Evolutionary conservation across 257 asterid species (phyloP), one percentile per base, ranked within the genome.

Genomic region (Haberlea rhodopensis): DNA sequence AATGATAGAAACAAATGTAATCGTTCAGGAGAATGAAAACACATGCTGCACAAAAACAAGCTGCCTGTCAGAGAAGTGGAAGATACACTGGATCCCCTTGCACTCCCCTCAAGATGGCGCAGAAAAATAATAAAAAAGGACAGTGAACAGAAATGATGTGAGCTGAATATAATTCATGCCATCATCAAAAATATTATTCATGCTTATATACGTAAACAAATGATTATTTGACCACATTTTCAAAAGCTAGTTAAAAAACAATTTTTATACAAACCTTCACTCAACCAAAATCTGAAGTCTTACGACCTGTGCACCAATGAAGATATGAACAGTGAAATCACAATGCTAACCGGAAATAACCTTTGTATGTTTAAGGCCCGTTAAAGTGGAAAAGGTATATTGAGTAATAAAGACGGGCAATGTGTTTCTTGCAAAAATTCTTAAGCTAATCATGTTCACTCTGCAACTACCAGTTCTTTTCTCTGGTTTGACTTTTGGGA

Each of bases 41-140:
- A 56, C 52, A 55, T 21, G 15, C 37, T 46, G 45, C 68, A 51
- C 5, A 20, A 31, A 45, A n/a, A 48, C 48, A 31, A 37, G 61
- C 8, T 21, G 49, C 26, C 31, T 18, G 54, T 24, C 48, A 45
- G 49, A 60, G 53, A 67, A 51, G 54, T 9, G 29, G 20, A 57
- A 34, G 53, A 64, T 40, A 28, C 49, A 69, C 64, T 32, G 32
- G 63, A 53, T 4, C 46, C 60, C 8, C 67, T 43, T 29, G 23
- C 11, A 24, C 11, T 6, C 48, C 5, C 21, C 67, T 29, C 40
- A 31, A 43, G 46, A 48, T 54, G 9, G 66, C 3, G 10, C 40
- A 25, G n/a, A 21, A 27, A 57, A 68, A 21, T 28, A 57, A 2
- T 3, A 62, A 26, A 26, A 40, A 49, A 13, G 2, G 1, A 48